Base-by-base conservation (phyloP, 2,329 filamentous ascomycete genomes). In the Ceratocystis ficicola region DNA sequence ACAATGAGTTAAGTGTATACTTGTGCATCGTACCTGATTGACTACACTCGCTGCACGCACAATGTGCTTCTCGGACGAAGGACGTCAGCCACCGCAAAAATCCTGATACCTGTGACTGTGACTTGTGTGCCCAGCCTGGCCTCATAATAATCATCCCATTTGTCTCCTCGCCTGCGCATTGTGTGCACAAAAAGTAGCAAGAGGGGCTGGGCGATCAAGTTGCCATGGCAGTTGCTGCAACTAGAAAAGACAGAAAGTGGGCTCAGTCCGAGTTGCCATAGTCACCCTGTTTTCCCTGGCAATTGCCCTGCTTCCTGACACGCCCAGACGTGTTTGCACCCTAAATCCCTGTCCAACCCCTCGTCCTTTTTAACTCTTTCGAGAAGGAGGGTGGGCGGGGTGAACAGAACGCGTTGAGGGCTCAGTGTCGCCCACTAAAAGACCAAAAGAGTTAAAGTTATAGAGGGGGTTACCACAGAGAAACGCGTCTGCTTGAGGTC, bases 391-490 rank as follows among this genome's bases (percentile, higher is more conserved):
- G 8, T 22, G 10, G 10, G n/a, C 25, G 20, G 10, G 10, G n/a
- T 52, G 20, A 25, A 25, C 5, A 52, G 20, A 25, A 52, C 48
- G 48, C 48, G 48, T 52, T 52, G 48, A 52, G 10, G 20, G 20
- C 15, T 52, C 20, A 20, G n/a, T 4, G 52, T 6, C 17, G 22
- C 5, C 52, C 52, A 28, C 52, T 15, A 20, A 20, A 32, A 17
- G 55, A 15, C 55, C 3, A 59, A 59, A 59, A 59, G 55, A 59
- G 55, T 59, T 59, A 59, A 36, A 59, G 55, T 32, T 59, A n/a
- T 20, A 59, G 55, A 59, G 17, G 28, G 36, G 55, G 55, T 59
- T 59, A 28, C 55, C 17, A 59, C 28, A 20, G 55, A 15, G 55
- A 59, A 20, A 59, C 55, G 55, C 55, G 55, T 25, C 28, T 59